These are phyloP conservation scores for Bassia scoparia DNA, from an alignment of 148 eudicot genomes.

Conservation along the genomic window DNA sequence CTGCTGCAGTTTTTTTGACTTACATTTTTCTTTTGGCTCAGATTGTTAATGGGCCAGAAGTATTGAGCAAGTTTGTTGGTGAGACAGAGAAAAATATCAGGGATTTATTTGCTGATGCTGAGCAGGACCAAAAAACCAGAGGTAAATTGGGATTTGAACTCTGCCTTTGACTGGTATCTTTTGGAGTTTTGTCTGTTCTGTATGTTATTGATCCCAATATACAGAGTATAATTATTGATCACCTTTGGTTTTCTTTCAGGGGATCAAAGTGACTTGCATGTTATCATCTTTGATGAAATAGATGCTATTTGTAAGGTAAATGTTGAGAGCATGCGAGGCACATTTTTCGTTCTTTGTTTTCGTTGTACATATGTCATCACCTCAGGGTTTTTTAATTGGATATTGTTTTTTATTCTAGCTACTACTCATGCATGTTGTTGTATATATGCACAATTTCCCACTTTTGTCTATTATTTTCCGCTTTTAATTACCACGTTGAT, in stretches of 20 bases:
- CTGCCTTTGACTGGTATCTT: background rate
- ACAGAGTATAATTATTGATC: background rate
- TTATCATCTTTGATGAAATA: slow-evolving; percentile 97
- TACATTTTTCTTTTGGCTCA: slow-evolving; percentile 16
- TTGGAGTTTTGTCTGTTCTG: background rate
- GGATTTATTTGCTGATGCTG: slow-evolving; percentile 99
- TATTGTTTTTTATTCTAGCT: background rate
- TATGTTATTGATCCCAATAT: background rate
- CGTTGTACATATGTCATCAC: background rate
- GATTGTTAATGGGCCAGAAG: slow-evolving; percentile 99
- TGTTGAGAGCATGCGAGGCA: background rate
- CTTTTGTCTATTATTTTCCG: background rate
- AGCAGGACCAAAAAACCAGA: slow-evolving; percentile 80
- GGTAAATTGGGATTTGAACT: slow-evolving; percentile 34
- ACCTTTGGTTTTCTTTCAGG: slow-evolving; percentile 46
- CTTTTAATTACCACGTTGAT: background rate
- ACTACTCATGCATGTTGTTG: background rate
- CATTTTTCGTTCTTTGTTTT: slow-evolving; percentile 3
- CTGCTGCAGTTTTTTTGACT: slow-evolving; percentile 14
- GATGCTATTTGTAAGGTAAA: slow-evolving; percentile 97
- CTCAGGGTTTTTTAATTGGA: background rate
- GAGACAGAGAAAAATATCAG: slow-evolving; percentile 99
- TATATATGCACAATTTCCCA: background rate
- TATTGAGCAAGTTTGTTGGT: slow-evolving; percentile 97
- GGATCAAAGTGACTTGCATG: slow-evolving; percentile 97